Evolutionary conservation across 106 monocot genomes (phyloP), one percentile per base, ranked within the genome.

Genomic region (Alisma plantagoaquatica): DNA sequence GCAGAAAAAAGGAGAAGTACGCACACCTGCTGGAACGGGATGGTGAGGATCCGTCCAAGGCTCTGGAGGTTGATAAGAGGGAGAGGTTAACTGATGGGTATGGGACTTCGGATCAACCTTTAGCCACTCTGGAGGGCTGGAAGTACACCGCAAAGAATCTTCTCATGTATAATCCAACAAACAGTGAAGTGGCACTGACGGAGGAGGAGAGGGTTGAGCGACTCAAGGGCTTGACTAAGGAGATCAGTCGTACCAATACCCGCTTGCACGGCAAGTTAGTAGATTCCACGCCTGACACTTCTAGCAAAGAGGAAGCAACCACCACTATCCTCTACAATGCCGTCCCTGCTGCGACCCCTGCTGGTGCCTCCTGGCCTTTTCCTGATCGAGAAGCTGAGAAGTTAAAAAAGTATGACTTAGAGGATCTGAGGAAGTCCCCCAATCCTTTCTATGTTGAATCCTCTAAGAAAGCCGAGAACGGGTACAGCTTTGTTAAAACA

Each of bases 111-210:
- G 89, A 78, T 20, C 89, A 98, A 71, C 89, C 96, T 0, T 21
- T 49, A 31, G 73, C 73, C 57, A 81, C 81, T 0, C 46, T 98
- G 54, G 89, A 89, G 0, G 72, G 75, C 1, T 78, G 81, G 73
- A 98, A 90, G 25, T 98, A 82, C 57, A 76, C 75, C 0, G 85
- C 89, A 12, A 90, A 98, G 81, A 98, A 98, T 63, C 66, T 98
- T 10, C 50, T 98, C 22, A 98, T 98, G 96, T 98, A 98, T 41
- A 32, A 81, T 42, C 75, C 81, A 0, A 56, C 59, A 6, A 81
- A 84, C 18, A 23, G 43, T 7, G 76, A 63, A 2, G 89, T 54
- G 2, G 71, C 81, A 3, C 54, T 98, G n/a, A 89, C 96, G 0
- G 70, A 53, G 38, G 89, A 72, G 46, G 96, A 98, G 62, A 72